phyloP scores from a whole-genome alignment of 2,329 filamentous ascomycete genomes.

The Penicillium sp. region DNA sequence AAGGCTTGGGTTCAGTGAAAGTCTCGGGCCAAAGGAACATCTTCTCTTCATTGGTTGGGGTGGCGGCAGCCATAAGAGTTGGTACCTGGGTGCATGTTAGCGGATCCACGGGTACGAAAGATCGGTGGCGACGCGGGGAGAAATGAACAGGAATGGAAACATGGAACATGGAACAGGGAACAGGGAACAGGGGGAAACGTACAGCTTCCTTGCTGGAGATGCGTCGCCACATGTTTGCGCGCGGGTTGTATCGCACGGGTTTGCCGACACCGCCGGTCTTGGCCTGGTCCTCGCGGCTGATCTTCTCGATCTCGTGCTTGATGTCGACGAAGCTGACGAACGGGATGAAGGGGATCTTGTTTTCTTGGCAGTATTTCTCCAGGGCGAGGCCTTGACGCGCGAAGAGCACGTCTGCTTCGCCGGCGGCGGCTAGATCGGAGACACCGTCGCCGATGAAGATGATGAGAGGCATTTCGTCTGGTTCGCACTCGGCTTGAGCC shows the following conservation, averaged over 20 bases:
- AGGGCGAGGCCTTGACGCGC: conserved; percentile 58
- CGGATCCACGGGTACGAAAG: no score
- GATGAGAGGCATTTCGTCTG: conserved; percentile 60
- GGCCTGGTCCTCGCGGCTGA: conserved; percentile 55
- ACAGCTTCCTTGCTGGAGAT: conserved; percentile 55
- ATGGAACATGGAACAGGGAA: no score
- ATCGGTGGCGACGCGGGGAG: no score
- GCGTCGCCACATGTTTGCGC: conserved; percentile 62
- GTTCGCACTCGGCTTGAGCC: conserved; percentile 51
- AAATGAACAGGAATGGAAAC: no score
- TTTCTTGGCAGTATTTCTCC: conserved; percentile 61
- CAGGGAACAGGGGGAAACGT: conserved; percentile 22
- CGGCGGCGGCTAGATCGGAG: conserved; percentile 59
- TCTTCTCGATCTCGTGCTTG: conserved; percentile 53
- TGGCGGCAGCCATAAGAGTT: conserved; percentile 44
- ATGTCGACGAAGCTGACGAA: conserved; percentile 64
- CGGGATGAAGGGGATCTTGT: conserved; percentile 54
- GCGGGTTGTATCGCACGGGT: conserved; percentile 59
- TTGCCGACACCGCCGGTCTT: conserved; percentile 56
- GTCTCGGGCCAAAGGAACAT: conserved; percentile 59
- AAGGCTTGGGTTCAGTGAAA: conserved; percentile 46
- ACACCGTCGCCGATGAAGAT: conserved; percentile 67
- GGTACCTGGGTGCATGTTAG: no score
- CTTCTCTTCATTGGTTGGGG: conserved; percentile 54
- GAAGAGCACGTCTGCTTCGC: conserved; percentile 63